Evolutionary conservation across 202 grass and related monocot species (phyloP).

Genomic region (Carex arenaria): DNA sequence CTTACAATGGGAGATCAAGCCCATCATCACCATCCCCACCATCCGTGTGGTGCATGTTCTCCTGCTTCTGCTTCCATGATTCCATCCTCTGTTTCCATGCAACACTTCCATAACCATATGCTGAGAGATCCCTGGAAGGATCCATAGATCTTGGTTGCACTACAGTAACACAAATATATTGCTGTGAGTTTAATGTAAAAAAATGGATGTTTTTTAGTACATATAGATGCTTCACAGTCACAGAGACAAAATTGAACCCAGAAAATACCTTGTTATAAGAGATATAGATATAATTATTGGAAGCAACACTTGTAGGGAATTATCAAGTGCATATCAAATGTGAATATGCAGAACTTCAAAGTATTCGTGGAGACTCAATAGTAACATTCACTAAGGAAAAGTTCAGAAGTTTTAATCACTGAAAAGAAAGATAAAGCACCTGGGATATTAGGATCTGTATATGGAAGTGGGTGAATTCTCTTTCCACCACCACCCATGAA

Average conservation of each 20-base stretch:
- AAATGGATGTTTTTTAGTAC: not conserved
- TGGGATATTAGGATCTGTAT: constrained; percentile 57
- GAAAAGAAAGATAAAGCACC: constrained; percentile 31
- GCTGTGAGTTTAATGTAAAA: not conserved
- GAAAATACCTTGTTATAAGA: not conserved
- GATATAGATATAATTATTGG: not conserved
- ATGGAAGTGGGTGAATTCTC: constrained; percentile 89
- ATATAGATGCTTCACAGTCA: not conserved
- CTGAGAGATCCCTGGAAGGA: constrained; percentile 84
- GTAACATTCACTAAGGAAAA: not conserved
- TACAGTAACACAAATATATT: constrained; percentile 22
- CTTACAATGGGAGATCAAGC: constrained; percentile 72
- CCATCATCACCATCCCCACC: constrained; percentile 36
- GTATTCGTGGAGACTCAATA: not conserved
- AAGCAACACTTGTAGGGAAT: not conserved
- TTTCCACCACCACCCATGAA: constrained; percentile 66
- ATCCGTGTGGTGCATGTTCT: constrained; percentile 53
- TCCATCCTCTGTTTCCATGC: constrained; percentile 97
- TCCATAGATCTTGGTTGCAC: constrained; percentile 93
- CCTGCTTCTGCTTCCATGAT: constrained; percentile 93
- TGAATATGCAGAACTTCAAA: not conserved
- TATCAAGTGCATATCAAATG: not conserved
- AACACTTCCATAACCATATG: constrained; percentile 85
- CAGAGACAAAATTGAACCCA: not conserved
- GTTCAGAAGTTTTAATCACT: not conserved